phyloP scores from a whole-genome alignment of 371 early-diverging fungal species.

The Apophysomyces elegans region DNA sequence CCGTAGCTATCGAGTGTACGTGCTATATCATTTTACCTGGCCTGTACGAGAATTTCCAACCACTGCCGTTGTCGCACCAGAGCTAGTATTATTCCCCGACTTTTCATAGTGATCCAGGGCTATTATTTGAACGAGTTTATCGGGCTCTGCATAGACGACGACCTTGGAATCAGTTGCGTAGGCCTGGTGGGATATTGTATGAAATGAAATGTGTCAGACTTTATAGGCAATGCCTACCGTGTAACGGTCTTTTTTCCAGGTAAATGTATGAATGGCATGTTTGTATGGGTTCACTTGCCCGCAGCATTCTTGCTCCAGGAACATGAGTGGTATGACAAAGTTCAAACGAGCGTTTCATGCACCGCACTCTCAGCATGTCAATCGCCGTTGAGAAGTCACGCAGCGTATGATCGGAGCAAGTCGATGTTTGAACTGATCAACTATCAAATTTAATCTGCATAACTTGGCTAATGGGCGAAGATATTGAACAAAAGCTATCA shows the following conservation, averaged over 20 bases:
- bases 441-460: too few species aligned
- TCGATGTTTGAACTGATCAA: too few species aligned
- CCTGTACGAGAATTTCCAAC: conserved; percentile 38
- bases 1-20: too few species aligned
- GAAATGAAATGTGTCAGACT: conserved; percentile 22
- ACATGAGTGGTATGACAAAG: conserved; percentile 39
- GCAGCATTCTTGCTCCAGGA: conserved; percentile 65
- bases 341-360: conserved; percentile 5
- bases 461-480: too few species aligned
- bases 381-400: too few species aligned
- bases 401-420: too few species aligned
- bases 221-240: conserved; percentile 47
- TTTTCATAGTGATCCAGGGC: conserved; percentile 14
- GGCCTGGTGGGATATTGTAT: conserved; percentile 30
- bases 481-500: too few species aligned
- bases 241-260: conserved; percentile 52
- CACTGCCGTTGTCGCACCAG: conserved; percentile 34
- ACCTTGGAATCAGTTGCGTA: conserved; percentile 55
- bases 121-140: conserved; percentile 47
- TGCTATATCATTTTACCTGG: conserved; percentile 26
- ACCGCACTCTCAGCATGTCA: neutral
- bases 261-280: conserved; percentile 57
- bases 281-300: conserved; percentile 63
- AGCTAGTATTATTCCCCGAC: neutral
- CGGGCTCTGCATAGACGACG: conserved; percentile 51